Conservation (phyloP, 1,139 yeast genomes). For the Starmera stellimalicola region DNA sequence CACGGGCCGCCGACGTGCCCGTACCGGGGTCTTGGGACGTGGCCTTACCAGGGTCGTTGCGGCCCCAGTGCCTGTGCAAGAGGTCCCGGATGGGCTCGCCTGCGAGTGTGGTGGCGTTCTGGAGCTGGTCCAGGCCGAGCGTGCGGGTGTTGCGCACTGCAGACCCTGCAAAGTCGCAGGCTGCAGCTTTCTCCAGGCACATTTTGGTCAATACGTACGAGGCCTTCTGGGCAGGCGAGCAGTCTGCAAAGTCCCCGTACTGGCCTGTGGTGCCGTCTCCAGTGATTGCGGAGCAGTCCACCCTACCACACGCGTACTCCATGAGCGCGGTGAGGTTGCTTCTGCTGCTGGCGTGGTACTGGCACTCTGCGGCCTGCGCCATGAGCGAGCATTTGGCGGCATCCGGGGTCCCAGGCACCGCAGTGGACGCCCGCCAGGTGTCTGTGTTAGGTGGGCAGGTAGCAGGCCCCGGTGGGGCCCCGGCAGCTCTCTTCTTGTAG, state of each 20-base stretch:
- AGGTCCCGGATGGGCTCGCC: too few relatives aligned
- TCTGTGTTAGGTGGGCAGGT: constrained; percentile 22
- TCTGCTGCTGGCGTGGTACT: constrained; percentile 28
- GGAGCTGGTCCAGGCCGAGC: constrained; percentile 17
- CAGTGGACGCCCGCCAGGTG: constrained; percentile 34
- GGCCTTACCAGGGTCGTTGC: too few relatives aligned
- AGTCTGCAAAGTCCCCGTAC: constrained; percentile 53
- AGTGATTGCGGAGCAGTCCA: constrained; percentile 42
- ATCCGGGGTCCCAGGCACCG: constrained; percentile 49
- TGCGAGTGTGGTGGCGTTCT: constrained; percentile 2
- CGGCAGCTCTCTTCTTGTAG: constrained; percentile 6
- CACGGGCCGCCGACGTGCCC: too few relatives aligned
- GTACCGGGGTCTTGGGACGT: too few relatives aligned
- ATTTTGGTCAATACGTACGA: constrained; percentile 44
- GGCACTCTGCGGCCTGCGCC: constrained; percentile 40
- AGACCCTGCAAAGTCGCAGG: constrained; percentile 31
- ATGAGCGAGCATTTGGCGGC: constrained; percentile 46
- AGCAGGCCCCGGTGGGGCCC: constrained; percentile 1
- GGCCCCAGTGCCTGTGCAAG: too few relatives aligned
- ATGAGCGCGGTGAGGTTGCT: constrained; percentile 28
- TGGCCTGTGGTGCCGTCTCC: constrained; percentile 39
- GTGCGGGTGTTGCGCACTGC: constrained; percentile 28
- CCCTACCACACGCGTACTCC: constrained; percentile 37
- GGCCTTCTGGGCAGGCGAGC: constrained; percentile 40
- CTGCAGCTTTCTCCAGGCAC: constrained; percentile 24